Evolutionary conservation across 2,329 filamentous ascomycete genomes (phyloP).

Genomic region (Cladophialophora bantiana): DNA sequence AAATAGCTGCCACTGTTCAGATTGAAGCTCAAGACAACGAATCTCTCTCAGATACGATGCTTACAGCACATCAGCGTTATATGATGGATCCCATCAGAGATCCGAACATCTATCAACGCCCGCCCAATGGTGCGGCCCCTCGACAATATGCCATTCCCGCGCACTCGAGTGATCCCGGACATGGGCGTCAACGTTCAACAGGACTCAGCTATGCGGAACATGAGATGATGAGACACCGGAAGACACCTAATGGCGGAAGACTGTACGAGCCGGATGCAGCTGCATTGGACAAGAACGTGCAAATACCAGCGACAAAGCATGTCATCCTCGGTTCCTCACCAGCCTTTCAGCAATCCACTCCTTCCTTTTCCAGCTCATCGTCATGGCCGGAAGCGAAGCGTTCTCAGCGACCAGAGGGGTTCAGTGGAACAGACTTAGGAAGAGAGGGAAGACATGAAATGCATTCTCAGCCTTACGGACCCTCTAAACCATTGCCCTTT

Average conservation of each 20-base stretch:
- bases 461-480: slow-evolving; percentile 22
- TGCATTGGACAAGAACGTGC: slow-evolving; percentile 72
- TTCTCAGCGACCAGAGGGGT: slow-evolving; percentile 11
- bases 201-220: slow-evolving; percentile 60
- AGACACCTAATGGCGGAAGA: slow-evolving; percentile 87
- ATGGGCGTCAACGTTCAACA: slow-evolving; percentile 27
- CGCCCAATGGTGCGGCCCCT: slow-evolving; percentile 22
- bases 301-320: slow-evolving; percentile 81
- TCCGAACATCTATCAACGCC: slow-evolving; percentile 26
- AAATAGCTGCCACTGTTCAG: background rate
- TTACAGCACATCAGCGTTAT: slow-evolving; percentile 28
- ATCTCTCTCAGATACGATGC: slow-evolving; percentile 22
- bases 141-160: slow-evolving; percentile 39
- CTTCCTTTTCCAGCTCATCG: slow-evolving; percentile 39
- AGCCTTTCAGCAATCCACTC: slow-evolving; percentile 26
- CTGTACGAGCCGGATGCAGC: slow-evolving; percentile 88
- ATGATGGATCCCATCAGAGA: slow-evolving; percentile 34
- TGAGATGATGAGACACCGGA: slow-evolving; percentile 73
- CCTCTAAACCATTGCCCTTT: slow-evolving; percentile 23
- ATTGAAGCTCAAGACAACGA: background rate
- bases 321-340: slow-evolving; percentile 72
- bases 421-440: slow-evolving; percentile 16
- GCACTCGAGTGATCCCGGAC: slow-evolving; percentile 19
- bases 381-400: slow-evolving; percentile 44
- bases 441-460: slow-evolving; percentile 27